Conservation (phyloP, 2,329 filamentous ascomycete genomes). For the Camillea tinctor region DNA sequence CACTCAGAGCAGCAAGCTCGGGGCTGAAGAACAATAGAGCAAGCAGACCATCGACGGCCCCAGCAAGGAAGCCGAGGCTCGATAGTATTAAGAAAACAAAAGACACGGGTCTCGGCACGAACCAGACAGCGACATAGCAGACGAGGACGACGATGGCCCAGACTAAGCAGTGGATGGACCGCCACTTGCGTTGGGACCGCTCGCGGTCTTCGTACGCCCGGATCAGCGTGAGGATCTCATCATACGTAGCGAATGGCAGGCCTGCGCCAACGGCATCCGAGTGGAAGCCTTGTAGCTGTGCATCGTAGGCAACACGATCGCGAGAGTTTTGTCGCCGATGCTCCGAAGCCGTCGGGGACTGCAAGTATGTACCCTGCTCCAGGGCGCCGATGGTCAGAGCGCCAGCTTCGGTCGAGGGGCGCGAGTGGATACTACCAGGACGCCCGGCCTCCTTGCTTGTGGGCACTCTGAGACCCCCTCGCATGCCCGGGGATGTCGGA, state of each 20-base stretch:
- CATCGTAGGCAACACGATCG: slow-evolving; percentile 34
- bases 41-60: slow-evolving; percentile 81
- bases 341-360: slow-evolving; percentile 36
- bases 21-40: slow-evolving; percentile 82
- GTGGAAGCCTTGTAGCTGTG: slow-evolving; percentile 24
- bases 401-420: slow-evolving; percentile 15
- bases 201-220: slow-evolving; percentile 69
- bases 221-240: slow-evolving; percentile 72
- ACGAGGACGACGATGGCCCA: slow-evolving; percentile 67
- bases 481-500: neutral
- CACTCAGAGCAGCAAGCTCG: slow-evolving; percentile 78
- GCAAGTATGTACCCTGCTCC: slow-evolving; percentile 39
- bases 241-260: slow-evolving; percentile 56
- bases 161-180: slow-evolving; percentile 70
- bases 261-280: slow-evolving; percentile 22
- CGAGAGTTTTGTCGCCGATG: slow-evolving; percentile 17
- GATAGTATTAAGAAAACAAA: slow-evolving; percentile 80
- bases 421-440: slow-evolving; percentile 3
- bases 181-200: slow-evolving; percentile 66
- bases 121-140: slow-evolving; percentile 84
- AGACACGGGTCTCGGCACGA: slow-evolving; percentile 72
- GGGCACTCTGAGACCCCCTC: neutral
- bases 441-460: neutral
- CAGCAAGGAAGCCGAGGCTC: slow-evolving; percentile 72
- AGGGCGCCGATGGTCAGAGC: slow-evolving; percentile 19